A percentile compares a stretch with the other conserved stretches of the same genome.
These are phyloP conservation scores for Spongospora subterranea DNA, from an alignment of 208 protist species.

Conservation along the genomic window DNA sequence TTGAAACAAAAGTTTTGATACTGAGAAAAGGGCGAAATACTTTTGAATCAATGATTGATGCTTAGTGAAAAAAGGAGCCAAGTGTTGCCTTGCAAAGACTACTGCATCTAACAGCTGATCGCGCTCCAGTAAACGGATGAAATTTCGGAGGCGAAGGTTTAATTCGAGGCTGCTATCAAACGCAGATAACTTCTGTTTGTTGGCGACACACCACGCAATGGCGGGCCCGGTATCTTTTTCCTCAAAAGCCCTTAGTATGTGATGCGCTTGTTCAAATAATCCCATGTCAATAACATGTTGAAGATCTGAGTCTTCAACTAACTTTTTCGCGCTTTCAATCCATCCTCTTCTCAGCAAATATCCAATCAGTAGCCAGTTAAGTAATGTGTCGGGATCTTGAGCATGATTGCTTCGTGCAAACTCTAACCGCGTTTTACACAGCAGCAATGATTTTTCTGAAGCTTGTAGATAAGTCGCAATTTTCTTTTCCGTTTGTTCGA, in stretches of 20 bases:
- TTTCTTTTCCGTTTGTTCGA: neutral
- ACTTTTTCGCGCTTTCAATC: neutral
- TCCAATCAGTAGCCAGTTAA: neutral
- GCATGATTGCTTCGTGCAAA: neutral
- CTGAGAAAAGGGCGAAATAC: neutral
- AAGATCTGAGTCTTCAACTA: neutral
- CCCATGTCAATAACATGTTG: neutral
- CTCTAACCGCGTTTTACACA: neutral
- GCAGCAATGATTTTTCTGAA: neutral
- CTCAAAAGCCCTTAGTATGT: neutral
- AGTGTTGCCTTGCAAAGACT: constrained; percentile 61
- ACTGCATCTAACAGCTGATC: constrained; percentile 54
- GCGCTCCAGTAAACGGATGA: neutral
- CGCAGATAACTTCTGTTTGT: neutral
- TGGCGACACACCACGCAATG: neutral
- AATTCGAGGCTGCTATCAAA: neutral
- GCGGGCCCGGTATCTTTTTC: neutral
- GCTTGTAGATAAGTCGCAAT: neutral
- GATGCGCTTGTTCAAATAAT: neutral
- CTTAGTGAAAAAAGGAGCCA: neutral
- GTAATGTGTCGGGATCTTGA: neutral
- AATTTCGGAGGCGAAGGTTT: constrained; percentile 2
- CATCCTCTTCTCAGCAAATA: neutral
- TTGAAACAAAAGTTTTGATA: too few species aligned
- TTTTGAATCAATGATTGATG: neutral